phyloP scores from a whole-genome alignment of 1,139 yeast species.

The Pichia sp. region DNA sequence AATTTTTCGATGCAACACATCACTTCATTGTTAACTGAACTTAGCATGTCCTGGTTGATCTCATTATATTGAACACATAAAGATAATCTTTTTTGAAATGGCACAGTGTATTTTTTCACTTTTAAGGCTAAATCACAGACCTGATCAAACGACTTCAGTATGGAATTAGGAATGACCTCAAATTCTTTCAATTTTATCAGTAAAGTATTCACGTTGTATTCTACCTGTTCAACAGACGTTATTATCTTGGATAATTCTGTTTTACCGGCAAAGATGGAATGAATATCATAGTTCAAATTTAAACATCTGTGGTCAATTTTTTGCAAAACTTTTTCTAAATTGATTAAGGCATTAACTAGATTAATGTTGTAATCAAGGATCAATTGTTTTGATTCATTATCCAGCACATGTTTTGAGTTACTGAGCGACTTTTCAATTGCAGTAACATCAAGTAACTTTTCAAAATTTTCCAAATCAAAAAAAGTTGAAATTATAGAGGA shows the following conservation, averaged over 20 bases:
- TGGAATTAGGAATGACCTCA: conserved; percentile 5
- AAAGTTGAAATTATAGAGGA: neutral
- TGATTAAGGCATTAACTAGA: neutral
- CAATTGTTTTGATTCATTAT: neutral
- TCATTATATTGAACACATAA: conserved; percentile 53
- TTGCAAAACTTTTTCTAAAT: neutral
- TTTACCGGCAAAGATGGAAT: conserved; percentile 43
- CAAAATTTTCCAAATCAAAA: neutral
- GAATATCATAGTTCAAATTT: conserved; percentile 1
- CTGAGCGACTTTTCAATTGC: neutral
- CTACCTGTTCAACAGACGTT: conserved; percentile 27
- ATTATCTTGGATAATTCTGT: conserved; percentile 33
- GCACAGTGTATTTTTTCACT: conserved; percentile 31
- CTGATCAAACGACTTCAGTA: conserved; percentile 38
- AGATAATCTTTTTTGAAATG: conserved; percentile 39
- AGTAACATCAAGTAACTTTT: neutral
- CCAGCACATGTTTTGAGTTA: neutral
- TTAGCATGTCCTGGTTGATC: conserved; percentile 42
- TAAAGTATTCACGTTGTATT: conserved; percentile 4
- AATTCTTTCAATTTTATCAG: conserved; percentile 4
- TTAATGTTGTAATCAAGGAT: neutral
- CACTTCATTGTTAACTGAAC: conserved; percentile 43
- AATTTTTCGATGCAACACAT: conserved; percentile 31
- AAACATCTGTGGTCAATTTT: conserved; percentile 4
- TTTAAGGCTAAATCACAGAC: conserved; percentile 34